phyloP scores from a whole-genome alignment of 345 rosid genomes.

The Trapa bicornis region DNA sequence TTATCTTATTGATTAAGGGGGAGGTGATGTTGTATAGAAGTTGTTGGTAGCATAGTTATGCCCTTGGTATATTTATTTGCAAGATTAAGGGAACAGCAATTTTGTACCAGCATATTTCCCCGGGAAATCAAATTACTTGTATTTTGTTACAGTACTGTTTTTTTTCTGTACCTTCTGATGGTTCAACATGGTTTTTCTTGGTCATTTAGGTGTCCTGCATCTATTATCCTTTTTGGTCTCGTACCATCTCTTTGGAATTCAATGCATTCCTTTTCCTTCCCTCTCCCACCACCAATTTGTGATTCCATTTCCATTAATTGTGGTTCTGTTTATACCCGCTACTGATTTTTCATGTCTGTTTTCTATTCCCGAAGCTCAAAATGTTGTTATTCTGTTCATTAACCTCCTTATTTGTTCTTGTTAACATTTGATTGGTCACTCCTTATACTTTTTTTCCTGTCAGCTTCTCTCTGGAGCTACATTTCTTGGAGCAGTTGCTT shows the following conservation, averaged over 20 bases:
- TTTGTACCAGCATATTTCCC: neutral
- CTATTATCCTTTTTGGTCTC: neutral
- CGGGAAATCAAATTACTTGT: neutral
- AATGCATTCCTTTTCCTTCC: no score
- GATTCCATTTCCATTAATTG: neutral
- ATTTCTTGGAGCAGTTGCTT: conserved; percentile 63
- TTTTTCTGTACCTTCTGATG: neutral
- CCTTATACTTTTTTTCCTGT: neutral
- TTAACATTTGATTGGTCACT: neutral
- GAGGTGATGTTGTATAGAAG: neutral
- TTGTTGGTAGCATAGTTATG: neutral
- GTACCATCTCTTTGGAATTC: neutral
- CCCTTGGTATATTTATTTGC: neutral
- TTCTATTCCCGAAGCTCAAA: neutral
- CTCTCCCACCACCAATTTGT: neutral
- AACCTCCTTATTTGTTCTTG: neutral
- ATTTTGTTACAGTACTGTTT: neutral
- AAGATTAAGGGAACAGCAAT: neutral
- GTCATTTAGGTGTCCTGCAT: neutral
- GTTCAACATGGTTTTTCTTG: neutral
- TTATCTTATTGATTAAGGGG: neutral
- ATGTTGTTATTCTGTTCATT: neutral
- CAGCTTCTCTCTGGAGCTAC: conserved; percentile 81
- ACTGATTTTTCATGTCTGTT: no score
- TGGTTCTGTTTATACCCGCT: no score